A percentile compares a stretch with the other conserved stretches of the same genome.
phyloP scores from a whole-genome alignment of 257 asterid genomes.

The Nicotiana sylvestris region DNA sequence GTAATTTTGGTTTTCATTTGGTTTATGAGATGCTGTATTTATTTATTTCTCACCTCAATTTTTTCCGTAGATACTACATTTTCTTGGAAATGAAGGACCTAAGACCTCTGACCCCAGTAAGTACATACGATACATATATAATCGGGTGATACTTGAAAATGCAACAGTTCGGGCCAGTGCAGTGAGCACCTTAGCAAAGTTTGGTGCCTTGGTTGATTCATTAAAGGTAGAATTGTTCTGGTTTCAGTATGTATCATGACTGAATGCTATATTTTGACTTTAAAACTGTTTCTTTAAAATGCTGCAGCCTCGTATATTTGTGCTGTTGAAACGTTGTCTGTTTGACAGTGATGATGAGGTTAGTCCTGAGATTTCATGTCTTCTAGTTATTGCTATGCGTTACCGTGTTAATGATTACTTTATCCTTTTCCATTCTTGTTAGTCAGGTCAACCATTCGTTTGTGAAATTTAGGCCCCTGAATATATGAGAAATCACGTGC shows the following conservation, averaged over 20 bases:
- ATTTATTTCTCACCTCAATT: not conserved
- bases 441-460: not conserved
- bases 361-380: constrained; percentile 25
- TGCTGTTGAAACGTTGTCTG: constrained; percentile 79
- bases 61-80: constrained; percentile 62
- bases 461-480: not conserved
- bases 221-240: constrained; percentile 51
- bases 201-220: constrained; percentile 83
- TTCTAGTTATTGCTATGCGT: not conserved
- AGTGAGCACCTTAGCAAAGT: constrained; percentile 89
- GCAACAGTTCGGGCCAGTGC: constrained; percentile 97
- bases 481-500: not conserved
- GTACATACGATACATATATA: constrained; percentile 83
- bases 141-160: constrained; percentile 84
- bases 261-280: constrained; percentile 17
- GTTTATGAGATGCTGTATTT: not conserved
- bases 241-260: constrained; percentile 5
- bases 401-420: not conserved
- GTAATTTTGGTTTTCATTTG: not conserved
- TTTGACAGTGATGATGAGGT: constrained; percentile 94
- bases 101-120: constrained; percentile 93
- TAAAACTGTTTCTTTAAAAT: constrained; percentile 14
- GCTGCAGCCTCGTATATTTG: constrained; percentile 85
- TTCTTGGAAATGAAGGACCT: constrained; percentile 97
- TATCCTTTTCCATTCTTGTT: not conserved